phyloP scores from a whole-genome alignment of 441 rosid species.

The Eruca vesicaria region DNA sequence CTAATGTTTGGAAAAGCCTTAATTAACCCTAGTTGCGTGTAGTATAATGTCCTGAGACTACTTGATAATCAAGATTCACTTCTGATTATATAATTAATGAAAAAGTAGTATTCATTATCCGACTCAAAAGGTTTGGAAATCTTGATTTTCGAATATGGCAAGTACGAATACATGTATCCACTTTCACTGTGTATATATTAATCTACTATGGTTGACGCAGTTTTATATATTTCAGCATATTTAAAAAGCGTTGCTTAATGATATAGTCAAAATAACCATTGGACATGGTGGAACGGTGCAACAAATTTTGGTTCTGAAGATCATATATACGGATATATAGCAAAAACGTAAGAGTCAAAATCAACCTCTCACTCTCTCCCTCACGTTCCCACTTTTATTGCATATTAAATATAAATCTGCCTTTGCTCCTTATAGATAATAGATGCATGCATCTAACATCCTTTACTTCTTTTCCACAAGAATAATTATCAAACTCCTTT shows the following conservation, averaged over 20 bases:
- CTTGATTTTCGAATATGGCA: background rate
- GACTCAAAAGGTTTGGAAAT: background rate
- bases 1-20: background rate
- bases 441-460: constrained; percentile 29
- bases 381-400: constrained; percentile 7
- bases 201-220: too few relatives aligned
- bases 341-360: background rate
- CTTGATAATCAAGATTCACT: background rate
- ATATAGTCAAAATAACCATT: too few relatives aligned
- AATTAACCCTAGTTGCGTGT: background rate
- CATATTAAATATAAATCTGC: constrained; percentile 10
- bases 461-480: background rate
- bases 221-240: too few relatives aligned
- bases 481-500: constrained; percentile 18
- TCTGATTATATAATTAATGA: background rate
- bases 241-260: too few relatives aligned
- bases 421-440: constrained; percentile 3
- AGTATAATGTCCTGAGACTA: background rate
- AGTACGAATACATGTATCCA: background rate
- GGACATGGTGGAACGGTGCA: too few relatives aligned
- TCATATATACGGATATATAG: background rate
- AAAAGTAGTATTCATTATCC: background rate
- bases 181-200: background rate
- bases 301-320: too few relatives aligned
- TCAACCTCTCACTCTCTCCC: background rate